Conservation (phyloP, 192 early-diverging fungal genomes). For the Linnemannia schmuckeri region DNA sequence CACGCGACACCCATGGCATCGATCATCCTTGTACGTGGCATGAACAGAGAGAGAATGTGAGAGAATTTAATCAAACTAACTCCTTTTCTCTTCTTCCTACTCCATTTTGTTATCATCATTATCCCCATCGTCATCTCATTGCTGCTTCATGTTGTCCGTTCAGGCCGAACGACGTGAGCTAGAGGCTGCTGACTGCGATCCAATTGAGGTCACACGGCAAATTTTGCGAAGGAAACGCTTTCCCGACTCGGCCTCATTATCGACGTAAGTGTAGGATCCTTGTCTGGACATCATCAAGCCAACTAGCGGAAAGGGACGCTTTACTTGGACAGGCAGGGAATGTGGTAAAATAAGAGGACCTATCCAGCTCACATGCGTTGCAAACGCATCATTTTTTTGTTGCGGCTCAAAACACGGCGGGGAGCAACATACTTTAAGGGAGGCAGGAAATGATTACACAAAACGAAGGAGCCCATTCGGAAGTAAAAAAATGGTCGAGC, state of each 20-base stretch:
- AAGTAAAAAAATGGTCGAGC: not conserved
- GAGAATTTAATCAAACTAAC: too few relatives aligned
- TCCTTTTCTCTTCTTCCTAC: too few relatives aligned
- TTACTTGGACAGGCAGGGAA: not conserved
- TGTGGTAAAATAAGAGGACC: not conserved
- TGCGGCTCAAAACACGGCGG: not conserved
- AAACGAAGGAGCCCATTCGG: not conserved
- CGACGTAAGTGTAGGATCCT: conserved; percentile 47
- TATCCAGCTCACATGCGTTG: not conserved
- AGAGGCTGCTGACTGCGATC: conserved; percentile 50
- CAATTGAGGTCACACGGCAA: conserved; percentile 60
- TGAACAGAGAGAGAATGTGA: too few relatives aligned
- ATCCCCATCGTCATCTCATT: not conserved
- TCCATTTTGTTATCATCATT: too few relatives aligned
- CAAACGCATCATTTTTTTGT: not conserved
- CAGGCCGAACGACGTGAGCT: conserved; percentile 61
- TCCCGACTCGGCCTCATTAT: conserved; percentile 55
- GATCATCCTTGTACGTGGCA: not conserved
- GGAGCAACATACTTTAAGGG: not conserved
- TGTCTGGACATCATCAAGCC: too few relatives aligned
- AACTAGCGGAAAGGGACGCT: not conserved
- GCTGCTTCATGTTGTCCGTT: not conserved
- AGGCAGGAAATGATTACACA: not conserved
- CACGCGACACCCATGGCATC: not conserved
- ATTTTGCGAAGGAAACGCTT: conserved; percentile 74